Base-by-base conservation (phyloP, 495 filamentous ascomycete genomes). In the Eremomyces bilateralis region DNA sequence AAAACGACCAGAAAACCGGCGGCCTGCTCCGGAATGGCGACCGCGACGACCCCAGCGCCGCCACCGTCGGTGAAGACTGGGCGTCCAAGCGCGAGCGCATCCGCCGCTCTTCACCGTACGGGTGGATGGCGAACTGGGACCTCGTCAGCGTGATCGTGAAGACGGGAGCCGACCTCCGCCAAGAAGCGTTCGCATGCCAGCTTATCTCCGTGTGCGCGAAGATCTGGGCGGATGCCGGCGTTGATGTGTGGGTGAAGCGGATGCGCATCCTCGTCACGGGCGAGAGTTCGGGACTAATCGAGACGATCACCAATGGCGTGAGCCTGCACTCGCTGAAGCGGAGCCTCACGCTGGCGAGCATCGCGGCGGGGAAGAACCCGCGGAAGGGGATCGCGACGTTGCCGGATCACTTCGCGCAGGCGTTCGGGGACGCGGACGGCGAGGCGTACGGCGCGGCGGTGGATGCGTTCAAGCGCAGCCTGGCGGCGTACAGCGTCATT, bases 191-290 rank as follows among this genome's bases (percentile, higher is more conserved):
- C 46, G 76, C 76, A 5, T 78, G 73, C 50, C 76, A 81, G 51
- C 61, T 81, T 12, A 81, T 81, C 45, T 59, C 64, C 29, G 69
- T 80, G 21, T 80, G 75, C 49, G 59, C 69, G 45, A 78, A 70
- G 57, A 76, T 80, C 46, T 81, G 73, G 73, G 49, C 70, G 21
- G 72, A 76, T 30, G 67, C 74, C n/a, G 50, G 52, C 15, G 66
- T 76, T 18, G 65, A 67, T n/a, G 76, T 80, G 16, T 81, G 76
- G 76, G 67, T 79, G 21, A 80, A 81, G 52, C 61, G 67, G 16
- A 80, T 81, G 76, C 65, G 74, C 28, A 81, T 81, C 27, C 56
- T 81, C 39, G 76, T 80, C 28, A 80, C 76, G 18, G 76, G 76
- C 24, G 76, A 80, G 56, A 72, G 69, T 13, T 78, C 73, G 12